Evolutionary conservation across 1,284 basidiomycete genomes (phyloP), one percentile per base, ranked within the genome.

Genomic region (Boletus smithii): DNA sequence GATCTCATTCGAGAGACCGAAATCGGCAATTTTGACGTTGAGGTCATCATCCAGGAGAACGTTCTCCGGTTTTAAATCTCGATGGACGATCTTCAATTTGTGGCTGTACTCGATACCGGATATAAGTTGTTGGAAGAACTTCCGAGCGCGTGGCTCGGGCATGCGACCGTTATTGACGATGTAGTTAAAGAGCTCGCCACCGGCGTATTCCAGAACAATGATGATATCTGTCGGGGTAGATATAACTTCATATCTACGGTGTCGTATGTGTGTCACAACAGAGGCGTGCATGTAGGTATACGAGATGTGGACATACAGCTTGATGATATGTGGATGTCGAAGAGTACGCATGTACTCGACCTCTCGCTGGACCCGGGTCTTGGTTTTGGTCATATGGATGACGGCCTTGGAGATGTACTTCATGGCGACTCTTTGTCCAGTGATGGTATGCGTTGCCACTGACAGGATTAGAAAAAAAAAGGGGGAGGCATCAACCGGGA

Each of bases 321-420:
- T 97, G 77, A 97, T 90, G 67, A 97, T 95, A 66, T 97, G 93
- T 1, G 94, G 87, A 67, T 97, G 94, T 38, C 91, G 76, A 17
- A 97, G 79, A 32, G 91, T 82, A 51, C 91, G 84, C 78, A 97
- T 88, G 71, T 95, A 97, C 65, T 95, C 91, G 57, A 95, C 94
- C 72, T 99, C 95, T 38, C 94, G 82, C 68, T 93, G 89, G 17
- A 99, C 95, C 45, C 95, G 75, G 42, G 85, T 87, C 68, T 91
- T 93, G 64, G 91, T 95, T 70, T 93, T 91, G 58, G 92, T 88
- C 53, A 86, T 83, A 55, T 88, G 86, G 51, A 98, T 97, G 61
- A 92, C 93, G 49, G 90, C 88, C 66, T 95, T 93, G 51, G 92
- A 93, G 61, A 98, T 93, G 64, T 92, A 93, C 75, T 98, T 98